A percentile compares a stretch with the other conserved stretches of the same genome.
Conservation (phyloP, 176 grass and related monocot genomes). For the Musa itinerans region DNA sequence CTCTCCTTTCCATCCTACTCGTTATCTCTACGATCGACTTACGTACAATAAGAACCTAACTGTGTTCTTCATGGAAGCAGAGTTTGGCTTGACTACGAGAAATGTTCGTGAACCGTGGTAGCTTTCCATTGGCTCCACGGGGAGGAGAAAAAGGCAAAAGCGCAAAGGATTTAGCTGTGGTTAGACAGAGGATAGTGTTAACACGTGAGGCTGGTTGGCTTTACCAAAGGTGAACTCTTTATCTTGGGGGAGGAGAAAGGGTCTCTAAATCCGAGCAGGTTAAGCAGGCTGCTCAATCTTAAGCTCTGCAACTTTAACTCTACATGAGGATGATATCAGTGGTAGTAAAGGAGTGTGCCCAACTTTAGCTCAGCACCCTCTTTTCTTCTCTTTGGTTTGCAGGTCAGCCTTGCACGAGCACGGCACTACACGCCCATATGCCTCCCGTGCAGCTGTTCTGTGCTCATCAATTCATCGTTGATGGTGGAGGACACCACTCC, state of each 20-base stretch:
- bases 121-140: no score
- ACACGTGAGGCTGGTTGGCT: not conserved
- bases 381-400: not conserved
- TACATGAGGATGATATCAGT: not conserved
- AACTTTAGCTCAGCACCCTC: not conserved
- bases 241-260: not conserved
- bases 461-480: no score
- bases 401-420: not conserved
- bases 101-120: no score
- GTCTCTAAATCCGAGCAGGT: not conserved
- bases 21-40: no score
- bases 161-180: no score
- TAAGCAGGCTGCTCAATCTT: not conserved
- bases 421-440: not conserved
- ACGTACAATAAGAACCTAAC: no score
- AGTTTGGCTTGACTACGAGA: no score
- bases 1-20: no score
- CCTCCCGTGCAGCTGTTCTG: no score
- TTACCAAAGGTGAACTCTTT: not conserved
- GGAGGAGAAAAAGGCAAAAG: no score
- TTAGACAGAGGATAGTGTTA: not conserved
- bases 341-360: not conserved
- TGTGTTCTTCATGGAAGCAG: no score
- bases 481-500: no score
- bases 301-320: not conserved